Conservation (phyloP, 2,329 filamentous ascomycete genomes). For the Lecanoromycetidae sp. region DNA sequence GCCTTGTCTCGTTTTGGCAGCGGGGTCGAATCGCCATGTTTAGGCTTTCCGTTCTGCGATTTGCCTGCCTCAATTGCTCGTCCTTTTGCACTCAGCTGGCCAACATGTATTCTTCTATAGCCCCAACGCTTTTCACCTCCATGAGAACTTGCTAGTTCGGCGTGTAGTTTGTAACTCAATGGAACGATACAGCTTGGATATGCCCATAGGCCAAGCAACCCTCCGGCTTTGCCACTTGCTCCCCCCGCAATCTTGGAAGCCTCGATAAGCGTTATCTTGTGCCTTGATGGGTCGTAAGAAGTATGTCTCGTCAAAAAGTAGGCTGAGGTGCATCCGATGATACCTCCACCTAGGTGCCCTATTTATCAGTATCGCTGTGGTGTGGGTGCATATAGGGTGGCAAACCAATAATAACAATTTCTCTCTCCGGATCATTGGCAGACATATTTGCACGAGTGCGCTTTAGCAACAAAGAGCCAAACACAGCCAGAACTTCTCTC, state of each 20-base stretch:
- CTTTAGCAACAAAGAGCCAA: neutral
- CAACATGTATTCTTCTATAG: constrained; percentile 68
- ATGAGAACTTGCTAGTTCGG: constrained; percentile 73
- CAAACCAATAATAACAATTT: constrained; percentile 23
- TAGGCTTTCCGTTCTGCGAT: constrained; percentile 21
- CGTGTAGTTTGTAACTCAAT: constrained; percentile 72
- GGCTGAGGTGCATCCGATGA: constrained; percentile 82
- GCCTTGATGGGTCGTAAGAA: constrained; percentile 59
- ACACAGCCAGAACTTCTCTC: neutral
- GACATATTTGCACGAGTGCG: neutral
- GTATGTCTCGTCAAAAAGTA: constrained; percentile 85
- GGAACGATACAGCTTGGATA: constrained; percentile 77
- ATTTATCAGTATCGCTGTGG: neutral
- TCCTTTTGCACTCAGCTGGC: constrained; percentile 46
- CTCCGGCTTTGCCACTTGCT: constrained; percentile 89
- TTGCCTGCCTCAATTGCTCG: constrained; percentile 25
- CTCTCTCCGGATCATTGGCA: neutral
- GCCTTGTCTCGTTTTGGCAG: constrained; percentile 44
- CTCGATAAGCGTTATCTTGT: constrained; percentile 77
- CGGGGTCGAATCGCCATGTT: constrained; percentile 32
- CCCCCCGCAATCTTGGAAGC: constrained; percentile 76
- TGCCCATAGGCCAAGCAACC: constrained; percentile 80
- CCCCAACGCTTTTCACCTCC: constrained; percentile 71
- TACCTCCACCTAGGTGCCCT: constrained; percentile 58
- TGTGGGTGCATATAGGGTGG: constrained; percentile 1